phyloP scores from a whole-genome alignment of 2,329 filamentous ascomycete species.

The Stylonectria norvegica region DNA sequence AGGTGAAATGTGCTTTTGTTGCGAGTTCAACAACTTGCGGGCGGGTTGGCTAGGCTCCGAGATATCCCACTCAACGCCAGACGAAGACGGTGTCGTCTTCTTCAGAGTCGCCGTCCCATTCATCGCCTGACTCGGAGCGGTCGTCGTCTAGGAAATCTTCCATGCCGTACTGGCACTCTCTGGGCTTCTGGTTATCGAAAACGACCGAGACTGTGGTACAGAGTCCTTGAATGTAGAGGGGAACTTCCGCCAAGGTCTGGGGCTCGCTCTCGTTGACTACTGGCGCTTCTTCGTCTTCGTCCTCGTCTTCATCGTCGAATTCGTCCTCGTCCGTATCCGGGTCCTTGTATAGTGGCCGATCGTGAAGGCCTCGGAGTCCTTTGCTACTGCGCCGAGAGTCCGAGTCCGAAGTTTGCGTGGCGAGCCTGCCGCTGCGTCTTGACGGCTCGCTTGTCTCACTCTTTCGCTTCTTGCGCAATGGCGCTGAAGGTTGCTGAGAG shows the following conservation, averaged over 20 bases:
- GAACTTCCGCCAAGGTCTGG: too few species aligned
- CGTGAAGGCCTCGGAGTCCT: slow-evolving; percentile 15
- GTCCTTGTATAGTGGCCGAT: slow-evolving; percentile 39
- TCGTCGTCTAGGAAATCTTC: slow-evolving; percentile 65
- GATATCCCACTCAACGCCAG: too few species aligned
- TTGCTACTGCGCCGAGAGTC: slow-evolving; percentile 22
- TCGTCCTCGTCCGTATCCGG: slow-evolving; percentile 46
- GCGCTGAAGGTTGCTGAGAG: neutral
- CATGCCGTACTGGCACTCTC: slow-evolving; percentile 65
- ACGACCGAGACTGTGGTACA: slow-evolving; percentile 68
- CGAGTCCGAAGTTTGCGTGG: slow-evolving; percentile 25
- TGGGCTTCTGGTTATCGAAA: slow-evolving; percentile 73
- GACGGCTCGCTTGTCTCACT: slow-evolving; percentile 24
- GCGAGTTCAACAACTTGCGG: too few species aligned
- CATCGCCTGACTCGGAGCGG: slow-evolving; percentile 53
- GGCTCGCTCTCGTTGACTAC: neutral
- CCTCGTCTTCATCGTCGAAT: slow-evolving; percentile 28
- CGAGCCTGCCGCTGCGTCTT: slow-evolving; percentile 38
- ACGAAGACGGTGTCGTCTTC: slow-evolving; percentile 41
- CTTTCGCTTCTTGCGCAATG: slow-evolving; percentile 17
- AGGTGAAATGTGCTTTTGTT: too few species aligned
- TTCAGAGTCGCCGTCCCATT: slow-evolving; percentile 56
- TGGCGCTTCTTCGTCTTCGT: slow-evolving; percentile 11
- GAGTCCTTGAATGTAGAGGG: slow-evolving; percentile 61
- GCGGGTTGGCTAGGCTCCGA: too few species aligned